These are phyloP conservation scores for Mrakia frigida DNA, from an alignment of 768 basidiomycete genomes.

Conservation along the genomic window DNA sequence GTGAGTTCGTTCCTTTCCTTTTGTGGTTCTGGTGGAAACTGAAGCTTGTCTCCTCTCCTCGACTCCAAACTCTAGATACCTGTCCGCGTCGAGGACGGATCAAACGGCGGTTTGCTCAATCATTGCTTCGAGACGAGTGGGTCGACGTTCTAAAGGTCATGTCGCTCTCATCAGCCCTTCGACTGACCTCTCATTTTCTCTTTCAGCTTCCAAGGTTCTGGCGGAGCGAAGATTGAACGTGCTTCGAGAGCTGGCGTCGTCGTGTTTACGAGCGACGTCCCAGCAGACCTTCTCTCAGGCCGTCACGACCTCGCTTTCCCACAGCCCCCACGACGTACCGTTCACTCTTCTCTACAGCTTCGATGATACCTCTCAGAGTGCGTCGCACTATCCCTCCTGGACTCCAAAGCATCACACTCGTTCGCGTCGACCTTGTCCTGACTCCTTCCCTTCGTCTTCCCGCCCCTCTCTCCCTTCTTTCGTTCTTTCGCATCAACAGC, in stretches of 20 bases:
- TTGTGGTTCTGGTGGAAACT: too few species aligned
- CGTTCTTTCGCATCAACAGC: not conserved
- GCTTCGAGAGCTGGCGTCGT: conserved; percentile 7
- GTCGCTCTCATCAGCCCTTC: not conserved
- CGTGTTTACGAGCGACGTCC: not conserved
- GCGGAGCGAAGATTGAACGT: conserved; percentile 24
- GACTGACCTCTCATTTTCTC: not conserved
- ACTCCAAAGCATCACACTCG: too few species aligned
- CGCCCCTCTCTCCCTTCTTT: not conserved
- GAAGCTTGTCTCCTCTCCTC: not conserved
- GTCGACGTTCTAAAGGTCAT: not conserved
- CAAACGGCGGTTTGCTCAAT: not conserved
- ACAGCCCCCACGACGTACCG: conserved; percentile 22
- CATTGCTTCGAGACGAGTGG: conserved; percentile 11
- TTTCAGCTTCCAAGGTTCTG: conserved; percentile 10
- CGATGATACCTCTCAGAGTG: not conserved
- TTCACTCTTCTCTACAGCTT: conserved; percentile 13
- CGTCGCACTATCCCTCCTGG: not conserved
- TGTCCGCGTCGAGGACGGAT: conserved; percentile 8
- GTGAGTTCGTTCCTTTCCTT: not conserved
- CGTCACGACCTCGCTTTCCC: not conserved
- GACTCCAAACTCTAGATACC: not conserved
- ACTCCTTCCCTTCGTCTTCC: not conserved
- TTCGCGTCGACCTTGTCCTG: not conserved
- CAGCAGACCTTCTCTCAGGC: not conserved